Base-by-base conservation (phyloP, 192 early-diverging fungal genomes). In the Podila clonocystis region DNA sequence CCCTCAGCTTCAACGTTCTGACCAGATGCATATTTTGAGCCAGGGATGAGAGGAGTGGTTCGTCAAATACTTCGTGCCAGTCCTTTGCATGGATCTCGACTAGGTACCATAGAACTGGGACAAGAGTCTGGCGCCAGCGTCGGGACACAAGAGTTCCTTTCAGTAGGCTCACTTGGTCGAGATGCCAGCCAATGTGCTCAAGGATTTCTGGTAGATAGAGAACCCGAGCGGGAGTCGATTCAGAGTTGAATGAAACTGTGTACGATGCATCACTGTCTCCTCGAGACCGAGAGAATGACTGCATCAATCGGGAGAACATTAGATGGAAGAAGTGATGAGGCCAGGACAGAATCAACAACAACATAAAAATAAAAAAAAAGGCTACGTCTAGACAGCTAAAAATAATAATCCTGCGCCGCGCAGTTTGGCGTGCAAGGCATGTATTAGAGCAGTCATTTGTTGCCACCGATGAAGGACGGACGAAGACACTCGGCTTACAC, bases 161-260 rank as follows among this genome's bases (percentile, higher is more conserved):
- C 19, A 68, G 22, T 34, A 68, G 67, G 28, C 36, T 36, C 15
- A 9, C 11, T 20, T 24, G 55, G 33, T 58, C 67, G 5, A 68
- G 67, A 20, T 45, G 38, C 2, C 26, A 7, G 2, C 55, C 67
- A 11, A 68, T 59, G 12, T n/a, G 24, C 6, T 58, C 57, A 12
- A 68, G 57, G 38, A 68, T 59, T 36, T 68, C 67, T n/a, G 67
- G 67, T 2, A 67, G 65, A 11, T 4, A 48, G 22, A 68, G 33
- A 33, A 26, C 67, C 20, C 33, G 67, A 29, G 33, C 22, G 7
- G 67, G 4, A 8, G 34, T 24, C 26, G 20, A 13, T 2, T 48
- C 52, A 45, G 15, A 15, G 41, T 12, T 17, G 41, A 45, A 45
- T 67, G 20, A 20, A 26, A 9, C 26, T 38, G 13, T 17, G 9